Evolutionary conservation across 2,329 filamentous ascomycete species (phyloP).

Genomic region (Verticillium klebahnii): DNA sequence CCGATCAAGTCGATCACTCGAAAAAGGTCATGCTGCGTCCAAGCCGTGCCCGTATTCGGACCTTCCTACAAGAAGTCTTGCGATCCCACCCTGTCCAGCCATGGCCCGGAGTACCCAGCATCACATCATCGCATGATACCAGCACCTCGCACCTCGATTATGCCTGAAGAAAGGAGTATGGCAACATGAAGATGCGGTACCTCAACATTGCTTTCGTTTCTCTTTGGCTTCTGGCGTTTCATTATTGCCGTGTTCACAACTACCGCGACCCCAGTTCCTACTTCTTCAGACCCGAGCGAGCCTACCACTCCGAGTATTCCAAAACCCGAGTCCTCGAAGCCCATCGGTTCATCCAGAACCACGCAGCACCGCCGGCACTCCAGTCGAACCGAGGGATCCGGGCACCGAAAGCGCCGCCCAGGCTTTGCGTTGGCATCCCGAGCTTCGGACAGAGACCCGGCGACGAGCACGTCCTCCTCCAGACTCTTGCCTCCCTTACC

Average conservation of each 20-base stretch:
- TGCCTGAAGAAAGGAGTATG: neutral
- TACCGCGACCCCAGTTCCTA: neutral
- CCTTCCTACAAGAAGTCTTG: neutral
- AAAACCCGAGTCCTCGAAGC: too few species aligned
- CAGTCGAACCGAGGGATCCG: too few species aligned
- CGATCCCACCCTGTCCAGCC: neutral
- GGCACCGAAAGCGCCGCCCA: neutral
- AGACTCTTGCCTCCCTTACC: slow-evolving; percentile 23
- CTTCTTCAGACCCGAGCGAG: neutral
- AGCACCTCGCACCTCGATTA: neutral
- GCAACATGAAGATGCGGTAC: neutral
- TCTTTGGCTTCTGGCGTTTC: neutral
- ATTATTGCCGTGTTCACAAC: neutral
- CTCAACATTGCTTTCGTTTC: neutral
- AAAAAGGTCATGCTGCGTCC: neutral
- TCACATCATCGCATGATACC: neutral
- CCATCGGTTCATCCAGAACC: too few species aligned
- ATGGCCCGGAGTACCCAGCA: neutral
- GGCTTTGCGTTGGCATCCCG: slow-evolving; percentile 28
- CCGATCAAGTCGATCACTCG: neutral
- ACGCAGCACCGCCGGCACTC: too few species aligned
- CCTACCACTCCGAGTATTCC: too few species aligned
- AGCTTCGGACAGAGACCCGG: slow-evolving; percentile 25
- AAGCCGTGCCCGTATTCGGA: neutral
- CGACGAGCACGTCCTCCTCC: slow-evolving; percentile 17